Evolutionary conservation across 176 grass and related monocot genomes (phyloP).

Genomic region (Oryza glaberrima): DNA sequence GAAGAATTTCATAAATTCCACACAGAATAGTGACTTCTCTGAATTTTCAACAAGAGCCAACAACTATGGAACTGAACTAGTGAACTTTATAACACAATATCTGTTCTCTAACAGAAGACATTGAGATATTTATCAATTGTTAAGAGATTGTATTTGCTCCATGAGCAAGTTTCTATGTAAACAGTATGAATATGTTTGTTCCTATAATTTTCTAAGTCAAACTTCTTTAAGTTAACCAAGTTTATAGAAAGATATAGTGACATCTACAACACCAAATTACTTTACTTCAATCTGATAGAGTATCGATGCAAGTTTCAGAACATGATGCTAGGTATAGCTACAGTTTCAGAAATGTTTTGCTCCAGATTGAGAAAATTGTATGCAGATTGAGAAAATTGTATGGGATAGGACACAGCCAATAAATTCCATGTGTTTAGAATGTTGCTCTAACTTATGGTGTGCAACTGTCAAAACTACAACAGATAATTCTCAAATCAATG

Average conservation of each 20-base stretch:
- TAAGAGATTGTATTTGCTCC: neutral
- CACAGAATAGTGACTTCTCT: neutral
- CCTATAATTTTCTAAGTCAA: neutral
- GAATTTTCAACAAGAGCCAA: neutral
- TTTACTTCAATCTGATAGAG: neutral
- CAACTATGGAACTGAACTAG: neutral
- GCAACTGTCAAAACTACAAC: neutral
- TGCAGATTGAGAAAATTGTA: conserved; percentile 12
- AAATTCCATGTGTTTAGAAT: conserved; percentile 20
- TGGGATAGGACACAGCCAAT: neutral
- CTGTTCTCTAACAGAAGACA: neutral
- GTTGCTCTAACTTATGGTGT: neutral
- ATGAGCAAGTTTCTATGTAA: neutral
- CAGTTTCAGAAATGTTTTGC: neutral
- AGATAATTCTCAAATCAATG: conserved; percentile 1
- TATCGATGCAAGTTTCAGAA: conserved; percentile 3
- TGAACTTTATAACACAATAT: conserved; percentile 20
- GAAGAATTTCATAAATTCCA: conserved; percentile 2
- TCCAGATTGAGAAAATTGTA: conserved; percentile 10
- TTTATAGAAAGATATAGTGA: no score
- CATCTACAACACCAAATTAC: no score
- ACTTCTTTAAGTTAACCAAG: no score
- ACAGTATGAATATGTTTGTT: conserved; percentile 1
- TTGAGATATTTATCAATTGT: conserved; percentile 2
- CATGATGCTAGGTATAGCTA: neutral